Percentiles rank a stretch among this genome's conserved stretches.
Conservation (phyloP, 106 monocot genomes). For the Acorus gramineus region DNA sequence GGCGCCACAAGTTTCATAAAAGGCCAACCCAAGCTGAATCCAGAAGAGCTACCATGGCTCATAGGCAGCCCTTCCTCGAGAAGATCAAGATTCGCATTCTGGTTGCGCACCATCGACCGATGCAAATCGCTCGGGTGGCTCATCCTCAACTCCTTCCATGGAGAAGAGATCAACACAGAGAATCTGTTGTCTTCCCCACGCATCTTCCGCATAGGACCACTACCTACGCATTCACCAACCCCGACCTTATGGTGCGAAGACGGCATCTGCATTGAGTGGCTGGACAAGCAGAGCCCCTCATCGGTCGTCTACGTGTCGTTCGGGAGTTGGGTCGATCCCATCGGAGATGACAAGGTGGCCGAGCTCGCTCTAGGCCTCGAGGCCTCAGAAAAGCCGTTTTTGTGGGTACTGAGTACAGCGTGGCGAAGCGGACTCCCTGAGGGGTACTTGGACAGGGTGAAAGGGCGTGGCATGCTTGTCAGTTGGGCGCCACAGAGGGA, state of each 20-base stretch:
- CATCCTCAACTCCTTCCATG: constrained; percentile 56
- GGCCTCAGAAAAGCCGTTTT: constrained; percentile 24
- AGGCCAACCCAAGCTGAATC: constrained; percentile 16
- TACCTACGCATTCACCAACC: constrained; percentile 1
- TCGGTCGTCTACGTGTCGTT: constrained; percentile 58
- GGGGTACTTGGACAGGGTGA: constrained; percentile 20
- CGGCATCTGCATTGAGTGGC: constrained; percentile 31
- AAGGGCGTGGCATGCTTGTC: constrained; percentile 32
- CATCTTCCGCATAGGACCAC: constrained; percentile 22
- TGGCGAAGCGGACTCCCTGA: constrained; percentile 27
- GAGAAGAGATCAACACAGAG: constrained; percentile 5
- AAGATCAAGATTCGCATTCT: constrained; percentile 44
- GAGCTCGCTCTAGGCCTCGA: constrained; percentile 46
- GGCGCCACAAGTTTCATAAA: not conserved
- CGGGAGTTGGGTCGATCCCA: constrained; percentile 49
- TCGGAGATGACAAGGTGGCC: constrained; percentile 22
- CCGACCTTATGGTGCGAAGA: constrained; percentile 28
- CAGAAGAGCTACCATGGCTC: constrained; percentile 55
- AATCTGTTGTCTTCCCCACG: not conserved
- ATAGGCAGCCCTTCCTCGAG: constrained; percentile 32
- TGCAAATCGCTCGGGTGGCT: constrained; percentile 19
- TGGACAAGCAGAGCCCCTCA: constrained; percentile 15
- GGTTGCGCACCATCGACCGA: constrained; percentile 20
- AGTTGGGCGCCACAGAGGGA: constrained; percentile 54
- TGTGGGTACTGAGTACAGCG: constrained; percentile 36